Base-by-base conservation (phyloP, 148 eudicot species). In the Hydrangea macrophylla region DNA sequence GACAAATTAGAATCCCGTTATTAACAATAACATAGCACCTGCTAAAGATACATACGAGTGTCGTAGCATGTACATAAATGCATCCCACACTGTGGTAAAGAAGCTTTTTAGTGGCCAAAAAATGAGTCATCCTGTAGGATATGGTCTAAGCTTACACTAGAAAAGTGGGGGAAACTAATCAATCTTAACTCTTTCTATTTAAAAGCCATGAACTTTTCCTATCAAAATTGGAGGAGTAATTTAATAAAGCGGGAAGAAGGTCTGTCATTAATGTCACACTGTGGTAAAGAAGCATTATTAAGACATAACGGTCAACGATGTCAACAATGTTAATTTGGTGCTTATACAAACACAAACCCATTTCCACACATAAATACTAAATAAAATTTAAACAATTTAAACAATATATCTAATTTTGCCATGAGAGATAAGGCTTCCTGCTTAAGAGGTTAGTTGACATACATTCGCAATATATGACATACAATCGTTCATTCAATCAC, bases 141-240 rank as follows among this genome's bases (percentile, higher is more conserved):
- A 73, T 95, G 99, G 66, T 79, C 91, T 35, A 95, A n/a, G 90
- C 81, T 91, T 77, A 74, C 99, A 95, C 99, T 95, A 75, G 74
- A 60, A 68, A 51, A 81, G 45, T 65, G 55, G 30, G 24, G 36
- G 25, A n/a, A 22, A 45, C 62, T 53, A 69, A 61, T 78, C 59
- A 79, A 67, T 33, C 28, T 5, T 50, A 53, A 33, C 40, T 36
- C 31, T 15, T 35, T 67, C 25, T 22, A 68, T 53, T 36, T 44
- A 51, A 55, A 50, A 36, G 25, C 42, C 56, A 18, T 12, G 39
- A 50, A 51, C 9, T 4, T 23, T 35, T 1, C 12, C n/a, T 26
- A 23, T 9, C 18, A 28, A 68, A 27, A 28, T 58, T 23, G 26
- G 28, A 15, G 55, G 26, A 9, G 7, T 55, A 25, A 56, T 56